Percentiles rank a stretch among this genome's conserved stretches.
Evolutionary conservation across 208 protist species (phyloP).

Genomic region (Histomonas meleagridis): DNA sequence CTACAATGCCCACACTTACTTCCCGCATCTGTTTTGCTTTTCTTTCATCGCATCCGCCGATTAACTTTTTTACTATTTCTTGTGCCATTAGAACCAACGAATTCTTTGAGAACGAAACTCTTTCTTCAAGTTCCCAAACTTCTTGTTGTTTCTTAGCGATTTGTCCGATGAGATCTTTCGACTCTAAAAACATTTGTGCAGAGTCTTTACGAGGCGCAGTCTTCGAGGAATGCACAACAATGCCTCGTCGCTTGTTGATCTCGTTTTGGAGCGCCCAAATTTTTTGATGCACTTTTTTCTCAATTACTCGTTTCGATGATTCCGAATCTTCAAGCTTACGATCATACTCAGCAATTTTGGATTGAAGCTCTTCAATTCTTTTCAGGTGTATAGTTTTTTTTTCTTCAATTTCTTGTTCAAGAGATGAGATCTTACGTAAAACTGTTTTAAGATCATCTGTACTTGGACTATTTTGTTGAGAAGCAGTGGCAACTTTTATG

Average conservation of each 20-base stretch:
- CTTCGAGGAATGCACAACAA: constrained; percentile 34
- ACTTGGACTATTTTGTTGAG: neutral
- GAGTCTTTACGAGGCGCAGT: neutral
- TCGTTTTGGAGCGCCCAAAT: neutral
- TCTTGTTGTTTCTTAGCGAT: neutral
- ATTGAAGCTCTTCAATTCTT: neutral
- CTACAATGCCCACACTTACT: neutral
- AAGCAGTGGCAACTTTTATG: neutral
- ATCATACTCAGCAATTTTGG: constrained; percentile 26
- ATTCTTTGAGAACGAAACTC: constrained; percentile 4
- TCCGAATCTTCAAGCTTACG: neutral
- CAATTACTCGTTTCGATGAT: neutral
- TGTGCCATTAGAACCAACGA: neutral
- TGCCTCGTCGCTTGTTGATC: constrained; percentile 12
- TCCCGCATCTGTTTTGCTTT: neutral
- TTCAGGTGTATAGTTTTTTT: neutral
- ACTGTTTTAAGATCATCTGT: neutral
- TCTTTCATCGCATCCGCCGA: neutral
- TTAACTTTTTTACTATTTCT: neutral
- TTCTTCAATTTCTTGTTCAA: neutral
- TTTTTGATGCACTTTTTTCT: constrained; percentile 24
- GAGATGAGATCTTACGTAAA: neutral
- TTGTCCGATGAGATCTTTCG: neutral
- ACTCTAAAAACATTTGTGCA: neutral
- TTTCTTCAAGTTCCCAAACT: constrained; percentile 27